Conservation (phyloP, 2,329 filamentous ascomycete species). For the Stagonosporopsis cucurbitacearum region DNA sequence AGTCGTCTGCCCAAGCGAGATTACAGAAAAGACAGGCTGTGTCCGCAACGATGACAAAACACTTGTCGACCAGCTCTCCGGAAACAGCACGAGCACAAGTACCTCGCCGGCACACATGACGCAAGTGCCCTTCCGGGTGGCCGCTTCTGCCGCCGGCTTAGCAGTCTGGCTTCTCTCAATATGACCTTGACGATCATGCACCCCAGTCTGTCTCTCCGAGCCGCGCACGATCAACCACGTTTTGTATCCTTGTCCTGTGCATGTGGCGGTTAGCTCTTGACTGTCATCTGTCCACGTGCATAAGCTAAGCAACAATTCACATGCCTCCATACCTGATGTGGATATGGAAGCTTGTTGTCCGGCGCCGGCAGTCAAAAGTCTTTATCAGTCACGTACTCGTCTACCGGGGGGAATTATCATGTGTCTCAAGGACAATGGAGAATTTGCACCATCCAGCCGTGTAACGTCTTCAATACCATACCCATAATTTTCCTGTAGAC, state of each 20-base stretch:
- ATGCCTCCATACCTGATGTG: neutral
- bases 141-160: constrained; percentile 14
- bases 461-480: neutral
- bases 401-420: neutral
- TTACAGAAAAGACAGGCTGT: constrained; percentile 45
- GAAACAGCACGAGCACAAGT: neutral
- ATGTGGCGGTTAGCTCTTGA: constrained; percentile 27
- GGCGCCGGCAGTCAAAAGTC: neutral
- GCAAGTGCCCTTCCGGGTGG: neutral
- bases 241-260: constrained; percentile 27
- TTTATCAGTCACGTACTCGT: neutral
- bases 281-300: constrained; percentile 37
- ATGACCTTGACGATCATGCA: constrained; percentile 35
- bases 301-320: constrained; percentile 12
- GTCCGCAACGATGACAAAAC: constrained; percentile 42
- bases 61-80: constrained; percentile 21
- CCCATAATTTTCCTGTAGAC: neutral
- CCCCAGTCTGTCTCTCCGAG: constrained; percentile 22
- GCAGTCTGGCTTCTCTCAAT: constrained; percentile 19
- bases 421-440: neutral
- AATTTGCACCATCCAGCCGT: neutral
- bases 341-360: neutral
- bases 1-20: constrained; percentile 42
- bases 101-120: neutral
- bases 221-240: constrained; percentile 33